Percentiles rank a stretch among this genome's conserved stretches.
Conservation (phyloP, 257 asterid genomes). For the Paulownia fortunei region DNA sequence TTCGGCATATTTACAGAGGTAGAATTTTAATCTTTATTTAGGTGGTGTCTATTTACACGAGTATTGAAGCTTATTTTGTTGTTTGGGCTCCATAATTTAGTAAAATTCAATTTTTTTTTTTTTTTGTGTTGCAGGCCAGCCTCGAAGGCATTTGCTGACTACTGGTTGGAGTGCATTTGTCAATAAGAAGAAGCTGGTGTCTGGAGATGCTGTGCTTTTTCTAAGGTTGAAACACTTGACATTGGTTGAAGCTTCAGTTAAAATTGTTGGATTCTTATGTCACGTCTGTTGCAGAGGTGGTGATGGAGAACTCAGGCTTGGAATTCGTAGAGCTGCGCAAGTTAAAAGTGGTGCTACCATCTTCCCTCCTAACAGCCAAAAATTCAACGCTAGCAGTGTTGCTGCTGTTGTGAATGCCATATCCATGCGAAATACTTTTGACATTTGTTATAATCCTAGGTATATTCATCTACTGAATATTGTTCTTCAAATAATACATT, state of each 20-base stretch:
- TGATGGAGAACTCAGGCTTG: constrained; percentile 96
- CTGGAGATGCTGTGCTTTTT: constrained; percentile 97
- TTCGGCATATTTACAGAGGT: constrained; percentile 97
- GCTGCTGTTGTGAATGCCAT: constrained; percentile 68
- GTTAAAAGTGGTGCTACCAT: constrained; percentile 55
- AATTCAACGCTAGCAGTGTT: constrained; percentile 61
- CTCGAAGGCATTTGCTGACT: constrained; percentile 95
- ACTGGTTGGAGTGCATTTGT: constrained; percentile 99
- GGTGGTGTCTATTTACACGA: neutral
- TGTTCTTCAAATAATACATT: neutral
- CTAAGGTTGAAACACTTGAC: constrained; percentile 57
- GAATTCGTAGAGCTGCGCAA: constrained; percentile 93
- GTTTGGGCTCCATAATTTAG: neutral
- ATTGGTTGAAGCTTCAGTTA: neutral
- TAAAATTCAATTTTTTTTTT: neutral
- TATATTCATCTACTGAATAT: constrained; percentile 33
- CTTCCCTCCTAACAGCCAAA: constrained; percentile 54
- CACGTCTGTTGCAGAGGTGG: constrained; percentile 67
- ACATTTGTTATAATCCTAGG: constrained; percentile 93
- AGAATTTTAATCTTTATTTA: neutral
- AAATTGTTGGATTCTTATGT: constrained; percentile 7
- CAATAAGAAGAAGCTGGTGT: constrained; percentile 86
- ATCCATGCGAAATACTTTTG: constrained; percentile 57
- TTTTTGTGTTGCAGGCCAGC: constrained; percentile 74
- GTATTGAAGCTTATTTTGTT: neutral